Evolutionary conservation across 768 basidiomycete species (phyloP), one percentile per base, ranked within the genome.

Genomic region (Butyriboletus loyo): DNA sequence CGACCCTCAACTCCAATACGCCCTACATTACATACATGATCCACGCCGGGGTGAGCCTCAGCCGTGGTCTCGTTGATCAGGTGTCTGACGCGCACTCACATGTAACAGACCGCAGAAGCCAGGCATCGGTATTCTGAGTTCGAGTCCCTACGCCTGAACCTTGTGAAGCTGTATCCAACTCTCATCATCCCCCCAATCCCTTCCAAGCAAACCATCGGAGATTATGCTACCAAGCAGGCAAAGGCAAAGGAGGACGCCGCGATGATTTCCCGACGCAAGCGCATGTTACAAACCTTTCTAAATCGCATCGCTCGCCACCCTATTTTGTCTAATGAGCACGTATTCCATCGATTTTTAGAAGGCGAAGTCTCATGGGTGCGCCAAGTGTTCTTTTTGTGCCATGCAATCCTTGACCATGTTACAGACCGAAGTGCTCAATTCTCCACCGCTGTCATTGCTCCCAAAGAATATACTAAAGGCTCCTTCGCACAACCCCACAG

Each of bases 131-230:
- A 99, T 71, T 98, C 96, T 3, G 94, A 98, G 68, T 99, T 99
- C 70, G 93, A 98, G 72, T 93, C 92, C 22, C 76, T 99, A 36
- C 85, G 97, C 46, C 78, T 80, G 47, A 88, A 80, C 55, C 81
- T 99, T 43, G 78, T 84, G 46, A 92, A 85, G 64, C 78, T 99
- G 40, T 97, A 99, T 68, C 97, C 97, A 0, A 97, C 95, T 9
- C 74, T 95, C 60, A 98, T 99, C 63, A 87, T 99, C 54, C 96
- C 97, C 3, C 97, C 97, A 38, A 97, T 99, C 47, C 97, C 97
- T 3, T 94, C 91, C 1, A 98, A 99, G 72, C 93, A 98, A 72
- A 88, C 89, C 1, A 77, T 99, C 35, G 84, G 92, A 8, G 97
- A 98, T 63, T 99, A 99, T 75, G 97, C 97, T 2, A 87, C 94